Evolutionary conservation across 148 eudicot genomes (phyloP), one percentile per base, ranked within the genome.

Genomic region (Linanthus parryae): DNA sequence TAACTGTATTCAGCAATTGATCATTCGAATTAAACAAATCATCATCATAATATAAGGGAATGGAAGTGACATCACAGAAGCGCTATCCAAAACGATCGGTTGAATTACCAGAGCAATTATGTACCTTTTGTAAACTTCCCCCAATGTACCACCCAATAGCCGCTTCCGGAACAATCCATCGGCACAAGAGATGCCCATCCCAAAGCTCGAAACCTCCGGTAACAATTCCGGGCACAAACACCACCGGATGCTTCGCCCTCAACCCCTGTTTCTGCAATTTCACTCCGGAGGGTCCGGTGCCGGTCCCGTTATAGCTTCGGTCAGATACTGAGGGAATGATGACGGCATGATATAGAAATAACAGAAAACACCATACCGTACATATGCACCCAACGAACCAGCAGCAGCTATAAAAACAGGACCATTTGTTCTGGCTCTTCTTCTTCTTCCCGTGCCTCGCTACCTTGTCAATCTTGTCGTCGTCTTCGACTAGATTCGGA

Each of bases 141-240:
- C 98, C 73, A 92, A 92, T 1, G 94, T 87, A 8, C 98, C 98
- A 55, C 98, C 98, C 98, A 96, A 92, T 1, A 92, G 96, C 69
- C 98, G 57, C 73, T 86, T 92, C 75, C 98, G 62, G 48, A 92
- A 87, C 85, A 92, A 61, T 3, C 85, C 98, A 23, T 87, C 94
- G 22, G 95, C 94, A 67, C 98, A 92, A 30, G n/a, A 76, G 79
- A 46, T 87, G 84, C 17, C 98, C 98, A 48, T 87, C 96, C 98
- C 98, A 92, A 35, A 92, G 44, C 66, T 92, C 98, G 16, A 92
- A 74, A 54, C 98, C 98, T 2, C 83, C 95, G 0, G 98, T 92
- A 0, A 92, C 98, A 8, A 92, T 92, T 6, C 98, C 98, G 0
- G 98, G 98, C 23, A 92, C 96, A 28, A 92, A 92, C 8, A 92